Base-by-base conservation (phyloP, 1,284 basidiomycete species). In the Garcileccinum viscosum region DNA sequence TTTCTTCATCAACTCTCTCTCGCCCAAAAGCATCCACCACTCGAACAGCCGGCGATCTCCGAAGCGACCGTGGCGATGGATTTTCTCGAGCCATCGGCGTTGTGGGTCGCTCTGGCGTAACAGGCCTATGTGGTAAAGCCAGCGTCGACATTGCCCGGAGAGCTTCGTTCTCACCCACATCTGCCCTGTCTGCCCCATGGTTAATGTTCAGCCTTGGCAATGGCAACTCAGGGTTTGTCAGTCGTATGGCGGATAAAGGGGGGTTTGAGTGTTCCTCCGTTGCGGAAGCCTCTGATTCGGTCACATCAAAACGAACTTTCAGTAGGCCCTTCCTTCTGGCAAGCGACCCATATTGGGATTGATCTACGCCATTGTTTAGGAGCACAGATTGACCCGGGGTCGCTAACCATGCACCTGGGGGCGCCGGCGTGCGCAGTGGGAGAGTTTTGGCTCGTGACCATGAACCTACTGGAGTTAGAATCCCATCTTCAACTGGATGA, bases 271-370 rank as follows among this genome's bases (percentile, higher is more conserved):
- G 78, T 40, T 75, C 80, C 72, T 85, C 84, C 40, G 82, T 82
- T 33, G 81, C 77, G 15, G 83, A 79, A 62, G 80, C 70, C 65
- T 82, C 79, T 67, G 78, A 80, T 38, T 83, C 81, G 58, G 85
- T 78, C 42, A 86, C 81, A 74, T 93, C 88, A 73, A 93, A 94
- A 50, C 92, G 88, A 64, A 93, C 92, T 75, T 89, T 91, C 75
- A 87, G 72, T 22, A 82, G 75, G 64, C 83, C 83, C 70, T 82
- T 84, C 69, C 78, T 77, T 70, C 70, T 79, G 50, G 77, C 64
- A 64, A 81, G 58, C 2, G 79, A 81, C 37, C 78, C 80, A 68
- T 67, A 81, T 63, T 77, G 80, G 24, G 80, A 79, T 56, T 79
- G 79, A 58, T 77, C 76, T 7, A 22, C 35, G 17, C 69, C 70